Percentiles rank a stretch among this genome's conserved stretches.
Conservation (phyloP, 2,329 filamentous ascomycete species). For the Pseudophaeomoniella oleicola region DNA sequence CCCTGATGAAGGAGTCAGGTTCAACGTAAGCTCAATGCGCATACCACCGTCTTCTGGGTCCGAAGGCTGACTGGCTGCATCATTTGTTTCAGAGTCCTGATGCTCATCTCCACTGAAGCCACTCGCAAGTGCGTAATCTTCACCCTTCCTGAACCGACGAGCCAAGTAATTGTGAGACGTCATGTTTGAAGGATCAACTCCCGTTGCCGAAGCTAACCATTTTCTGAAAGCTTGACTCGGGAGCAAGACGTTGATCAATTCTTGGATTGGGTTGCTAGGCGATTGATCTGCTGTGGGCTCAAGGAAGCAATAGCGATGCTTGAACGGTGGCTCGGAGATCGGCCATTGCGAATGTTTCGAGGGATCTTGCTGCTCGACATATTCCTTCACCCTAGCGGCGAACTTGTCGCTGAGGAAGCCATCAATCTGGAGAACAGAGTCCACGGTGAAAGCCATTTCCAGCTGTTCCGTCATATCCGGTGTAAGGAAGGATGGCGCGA, state of each 20-base stretch:
- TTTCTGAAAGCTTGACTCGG: constrained; percentile 76
- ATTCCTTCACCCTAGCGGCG: constrained; percentile 51
- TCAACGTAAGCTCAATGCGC: constrained; percentile 73
- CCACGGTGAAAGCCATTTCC: constrained; percentile 62
- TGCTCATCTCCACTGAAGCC: constrained; percentile 48
- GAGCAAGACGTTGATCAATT: constrained; percentile 56
- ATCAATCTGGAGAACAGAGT: constrained; percentile 70
- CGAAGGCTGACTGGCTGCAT: neutral
- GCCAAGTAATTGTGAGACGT: constrained; percentile 66
- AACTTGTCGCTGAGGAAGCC: constrained; percentile 70
- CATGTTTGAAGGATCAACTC: constrained; percentile 42
- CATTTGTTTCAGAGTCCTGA: constrained; percentile 31
- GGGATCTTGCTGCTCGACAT: constrained; percentile 53
- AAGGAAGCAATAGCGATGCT: constrained; percentile 75
- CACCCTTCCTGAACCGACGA: constrained; percentile 69
- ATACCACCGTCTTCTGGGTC: neutral
- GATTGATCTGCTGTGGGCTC: neutral
- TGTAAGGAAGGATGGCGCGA: constrained; percentile 78
- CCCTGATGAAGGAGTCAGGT: constrained; percentile 68
- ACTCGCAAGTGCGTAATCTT: constrained; percentile 87
- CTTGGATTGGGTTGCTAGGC: constrained; percentile 1
- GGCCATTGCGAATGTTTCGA: constrained; percentile 46
- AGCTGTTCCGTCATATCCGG: constrained; percentile 81
- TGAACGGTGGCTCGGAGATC: constrained; percentile 79
- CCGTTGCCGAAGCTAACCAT: constrained; percentile 76